Conservation (phyloP, 2,329 filamentous ascomycete species). For the Cytospora mali region DNA sequence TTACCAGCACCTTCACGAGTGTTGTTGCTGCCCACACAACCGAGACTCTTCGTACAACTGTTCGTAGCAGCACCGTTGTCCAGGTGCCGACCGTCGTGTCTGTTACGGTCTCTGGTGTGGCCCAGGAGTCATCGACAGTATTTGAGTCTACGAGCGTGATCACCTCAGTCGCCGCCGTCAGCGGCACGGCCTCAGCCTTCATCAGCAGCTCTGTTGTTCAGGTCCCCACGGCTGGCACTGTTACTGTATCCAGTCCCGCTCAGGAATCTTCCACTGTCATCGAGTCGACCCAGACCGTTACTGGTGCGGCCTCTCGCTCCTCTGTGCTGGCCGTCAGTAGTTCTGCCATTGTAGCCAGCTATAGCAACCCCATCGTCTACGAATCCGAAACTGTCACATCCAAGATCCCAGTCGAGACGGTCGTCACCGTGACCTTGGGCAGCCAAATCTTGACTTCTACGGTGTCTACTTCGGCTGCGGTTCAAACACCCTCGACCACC, state of each 20-base stretch:
- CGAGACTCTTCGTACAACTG: constrained; percentile 4
- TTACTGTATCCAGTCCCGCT: constrained; percentile 13
- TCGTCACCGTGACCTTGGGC: constrained; percentile 26
- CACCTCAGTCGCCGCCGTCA: constrained; percentile 6
- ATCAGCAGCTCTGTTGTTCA: constrained; percentile 4
- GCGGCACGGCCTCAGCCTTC: constrained; percentile 1
- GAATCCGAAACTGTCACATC: constrained; percentile 15
- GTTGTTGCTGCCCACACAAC: background rate
- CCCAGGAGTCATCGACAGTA: constrained; percentile 16
- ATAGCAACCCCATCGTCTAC: constrained; percentile 9
- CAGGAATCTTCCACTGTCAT: constrained; percentile 3
- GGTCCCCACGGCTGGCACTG: constrained; percentile 13
- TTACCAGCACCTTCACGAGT: constrained; percentile 17
- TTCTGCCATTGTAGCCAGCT: background rate
- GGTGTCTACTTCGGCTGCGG: constrained; percentile 17
- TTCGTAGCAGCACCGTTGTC: constrained; percentile 21
- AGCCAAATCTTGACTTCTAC: constrained; percentile 24
- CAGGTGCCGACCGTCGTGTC: constrained; percentile 22
- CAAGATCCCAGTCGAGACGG: constrained; percentile 23
- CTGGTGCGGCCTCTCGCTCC: background rate
- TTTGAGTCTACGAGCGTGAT: constrained; percentile 19
- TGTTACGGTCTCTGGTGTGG: constrained; percentile 18
- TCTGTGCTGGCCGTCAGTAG: constrained; percentile 1
- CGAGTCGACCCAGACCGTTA: constrained; percentile 14
- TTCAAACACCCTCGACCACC: constrained; percentile 18